Percentiles rank a stretch among this genome's conserved stretches.
phyloP scores from a whole-genome alignment of 2,329 filamentous ascomycete genomes.

The Sporothrix brunneoviolacea region DNA sequence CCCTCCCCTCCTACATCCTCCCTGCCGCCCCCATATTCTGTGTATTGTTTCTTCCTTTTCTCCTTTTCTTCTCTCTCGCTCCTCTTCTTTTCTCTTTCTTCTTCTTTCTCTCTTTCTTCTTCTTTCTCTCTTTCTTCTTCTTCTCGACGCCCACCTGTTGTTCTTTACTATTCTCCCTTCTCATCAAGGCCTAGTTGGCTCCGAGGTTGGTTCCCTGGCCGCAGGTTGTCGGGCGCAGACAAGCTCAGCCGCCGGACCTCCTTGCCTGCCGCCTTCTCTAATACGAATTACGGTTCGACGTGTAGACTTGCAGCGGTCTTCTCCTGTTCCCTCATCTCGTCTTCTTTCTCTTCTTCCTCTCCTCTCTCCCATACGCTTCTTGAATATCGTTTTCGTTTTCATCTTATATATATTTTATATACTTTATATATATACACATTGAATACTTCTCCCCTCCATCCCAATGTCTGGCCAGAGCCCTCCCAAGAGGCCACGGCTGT shows the following conservation, averaged over 20 bases:
- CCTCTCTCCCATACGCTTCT: neutral
- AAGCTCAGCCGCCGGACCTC: neutral
- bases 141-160: neutral
- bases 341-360: neutral
- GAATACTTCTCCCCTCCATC: neutral
- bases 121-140: neutral
- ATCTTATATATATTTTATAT: neutral
- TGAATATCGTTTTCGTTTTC: neutral
- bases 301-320: too few relatives aligned
- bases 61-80: neutral
- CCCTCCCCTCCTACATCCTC: conserved; percentile 8
- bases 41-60: neutral
- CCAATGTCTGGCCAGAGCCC: conserved; percentile 23
- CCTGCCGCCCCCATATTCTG: neutral
- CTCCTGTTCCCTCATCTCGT: conserved; percentile 36
- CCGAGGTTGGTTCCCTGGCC: neutral
- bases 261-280: too few relatives aligned
- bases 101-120: neutral
- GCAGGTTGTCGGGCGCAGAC: neutral
- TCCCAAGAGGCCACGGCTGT: conserved; percentile 48
- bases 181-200: neutral
- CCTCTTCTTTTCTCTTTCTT: neutral
- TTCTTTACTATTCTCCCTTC: neutral
- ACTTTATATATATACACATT: too few relatives aligned
- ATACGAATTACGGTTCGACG: neutral